These are phyloP conservation scores for Suillus weaverae DNA, from an alignment of 768 basidiomycete species.

Conservation along the genomic window DNA sequence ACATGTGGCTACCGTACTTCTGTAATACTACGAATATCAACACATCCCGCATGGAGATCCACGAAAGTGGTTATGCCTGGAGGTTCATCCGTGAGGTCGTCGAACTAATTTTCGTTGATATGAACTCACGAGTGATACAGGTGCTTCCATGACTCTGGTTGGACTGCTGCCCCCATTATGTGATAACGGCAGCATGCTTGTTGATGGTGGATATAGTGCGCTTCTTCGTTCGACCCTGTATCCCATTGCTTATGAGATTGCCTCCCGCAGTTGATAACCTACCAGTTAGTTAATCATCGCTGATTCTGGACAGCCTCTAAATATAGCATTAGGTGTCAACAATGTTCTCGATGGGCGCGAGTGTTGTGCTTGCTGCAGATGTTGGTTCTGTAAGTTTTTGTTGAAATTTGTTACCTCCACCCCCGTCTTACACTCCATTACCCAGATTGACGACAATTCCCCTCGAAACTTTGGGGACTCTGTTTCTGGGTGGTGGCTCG, in stretches of 20 bases:
- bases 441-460: slow-evolving; percentile 88
- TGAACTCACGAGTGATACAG: slow-evolving; percentile 35
- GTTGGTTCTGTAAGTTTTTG: slow-evolving; percentile 75
- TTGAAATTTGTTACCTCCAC: background rate
- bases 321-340: slow-evolving; percentile 66
- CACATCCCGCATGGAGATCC: slow-evolving; percentile 94
- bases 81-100: slow-evolving; percentile 71
- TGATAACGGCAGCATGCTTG: slow-evolving; percentile 90
- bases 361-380: slow-evolving; percentile 88
- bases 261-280: slow-evolving; percentile 73
- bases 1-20: slow-evolving; percentile 99
- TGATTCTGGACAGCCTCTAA: slow-evolving; percentile 5
- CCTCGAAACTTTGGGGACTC: slow-evolving; percentile 94
- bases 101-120: background rate
- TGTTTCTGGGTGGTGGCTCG: slow-evolving; percentile 94
- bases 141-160: slow-evolving; percentile 96
- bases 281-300: slow-evolving; percentile 49
- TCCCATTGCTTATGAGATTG: slow-evolving; percentile 13
- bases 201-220: slow-evolving; percentile 87
- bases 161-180: slow-evolving; percentile 93
- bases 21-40: slow-evolving; percentile 98
- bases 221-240: slow-evolving; percentile 5
- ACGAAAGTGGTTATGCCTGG: slow-evolving; percentile 99
- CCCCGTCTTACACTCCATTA: slow-evolving; percentile 1
- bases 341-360: slow-evolving; percentile 91